Conservation (phyloP, 805 yeast genomes). For the Kluyveromyces lactis region DNA sequence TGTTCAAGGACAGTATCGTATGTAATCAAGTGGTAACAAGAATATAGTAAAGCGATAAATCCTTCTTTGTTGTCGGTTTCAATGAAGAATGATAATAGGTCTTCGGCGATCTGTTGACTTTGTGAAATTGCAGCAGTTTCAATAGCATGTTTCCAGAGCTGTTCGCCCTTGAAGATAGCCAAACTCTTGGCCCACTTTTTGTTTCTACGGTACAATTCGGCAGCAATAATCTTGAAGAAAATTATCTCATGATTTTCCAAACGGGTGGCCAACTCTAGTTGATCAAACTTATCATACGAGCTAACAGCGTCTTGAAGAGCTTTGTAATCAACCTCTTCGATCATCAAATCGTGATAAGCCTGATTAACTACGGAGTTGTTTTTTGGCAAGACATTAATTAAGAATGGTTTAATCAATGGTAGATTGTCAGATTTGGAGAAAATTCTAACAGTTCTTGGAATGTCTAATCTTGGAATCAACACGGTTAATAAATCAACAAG, state of each 20-base stretch:
- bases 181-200: slow-evolving; percentile 90
- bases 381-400: slow-evolving; percentile 83
- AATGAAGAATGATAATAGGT: slow-evolving; percentile 81
- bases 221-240: slow-evolving; percentile 95
- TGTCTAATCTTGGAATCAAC: slow-evolving; percentile 81
- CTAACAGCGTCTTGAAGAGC: slow-evolving; percentile 83
- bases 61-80: slow-evolving; percentile 96
- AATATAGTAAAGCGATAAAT: slow-evolving; percentile 79
- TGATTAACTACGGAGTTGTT: slow-evolving; percentile 86
- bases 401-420: slow-evolving; percentile 92
- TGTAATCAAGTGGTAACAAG: slow-evolving; percentile 72
- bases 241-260: slow-evolving; percentile 85
- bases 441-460: slow-evolving; percentile 89
- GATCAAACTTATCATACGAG: slow-evolving; percentile 83
- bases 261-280: slow-evolving; percentile 84
- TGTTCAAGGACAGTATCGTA: slow-evolving; percentile 82
- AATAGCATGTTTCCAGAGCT: slow-evolving; percentile 90
- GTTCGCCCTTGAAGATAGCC: slow-evolving; percentile 81
- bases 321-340: slow-evolving; percentile 94
- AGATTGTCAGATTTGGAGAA: slow-evolving; percentile 92
- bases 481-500: slow-evolving; percentile 79
- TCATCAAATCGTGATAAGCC: slow-evolving; percentile 90
- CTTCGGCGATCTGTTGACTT: slow-evolving; percentile 77
- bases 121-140: slow-evolving; percentile 82
- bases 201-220: slow-evolving; percentile 85